Percentiles rank a stretch among this genome's conserved stretches.
Conservation (phyloP, 139 green algal species). For the Desmodesmus armatus region DNA sequence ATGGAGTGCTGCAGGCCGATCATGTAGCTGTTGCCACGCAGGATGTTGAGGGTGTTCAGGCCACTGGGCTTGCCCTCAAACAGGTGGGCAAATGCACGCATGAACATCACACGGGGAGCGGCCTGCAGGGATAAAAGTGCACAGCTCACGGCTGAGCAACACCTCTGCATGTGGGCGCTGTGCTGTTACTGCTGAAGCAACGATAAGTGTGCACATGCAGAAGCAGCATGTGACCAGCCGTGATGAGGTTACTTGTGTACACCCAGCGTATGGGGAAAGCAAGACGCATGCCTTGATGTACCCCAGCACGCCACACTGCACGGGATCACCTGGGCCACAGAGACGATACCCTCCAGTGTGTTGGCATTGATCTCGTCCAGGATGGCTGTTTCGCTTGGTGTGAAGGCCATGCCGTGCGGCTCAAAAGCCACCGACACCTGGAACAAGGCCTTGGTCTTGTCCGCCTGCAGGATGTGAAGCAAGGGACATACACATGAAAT, state of each 20-base stretch:
- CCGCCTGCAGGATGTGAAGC: conserved; percentile 48
- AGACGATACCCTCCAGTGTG: conserved; percentile 71
- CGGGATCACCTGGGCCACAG: conserved; percentile 50
- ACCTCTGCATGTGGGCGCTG: too few relatives aligned
- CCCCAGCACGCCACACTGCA: too few relatives aligned
- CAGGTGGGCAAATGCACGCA: conserved; percentile 74
- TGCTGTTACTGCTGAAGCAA: too few relatives aligned
- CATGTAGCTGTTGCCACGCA: conserved; percentile 64
- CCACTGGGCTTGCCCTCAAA: conserved; percentile 78
- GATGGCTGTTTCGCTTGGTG: conserved; percentile 65
- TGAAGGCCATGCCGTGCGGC: conserved; percentile 68
- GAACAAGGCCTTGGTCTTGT: conserved; percentile 84
- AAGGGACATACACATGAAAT: not conserved
- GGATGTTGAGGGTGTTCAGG: conserved; percentile 73
- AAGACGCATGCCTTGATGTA: too few relatives aligned
- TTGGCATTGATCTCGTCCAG: conserved; percentile 75
- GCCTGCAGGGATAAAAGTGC: conserved; percentile 26
- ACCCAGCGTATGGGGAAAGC: too few relatives aligned
- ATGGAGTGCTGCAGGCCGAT: conserved; percentile 51
- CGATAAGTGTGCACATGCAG: not conserved
- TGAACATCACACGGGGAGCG: conserved; percentile 77
- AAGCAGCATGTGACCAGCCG: not conserved
- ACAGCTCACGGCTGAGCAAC: not conserved
- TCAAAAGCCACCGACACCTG: conserved; percentile 72
- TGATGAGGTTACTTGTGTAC: too few relatives aligned